Base-by-base conservation (phyloP, 768 basidiomycete genomes). In the Exsudoporus frostii region DNA sequence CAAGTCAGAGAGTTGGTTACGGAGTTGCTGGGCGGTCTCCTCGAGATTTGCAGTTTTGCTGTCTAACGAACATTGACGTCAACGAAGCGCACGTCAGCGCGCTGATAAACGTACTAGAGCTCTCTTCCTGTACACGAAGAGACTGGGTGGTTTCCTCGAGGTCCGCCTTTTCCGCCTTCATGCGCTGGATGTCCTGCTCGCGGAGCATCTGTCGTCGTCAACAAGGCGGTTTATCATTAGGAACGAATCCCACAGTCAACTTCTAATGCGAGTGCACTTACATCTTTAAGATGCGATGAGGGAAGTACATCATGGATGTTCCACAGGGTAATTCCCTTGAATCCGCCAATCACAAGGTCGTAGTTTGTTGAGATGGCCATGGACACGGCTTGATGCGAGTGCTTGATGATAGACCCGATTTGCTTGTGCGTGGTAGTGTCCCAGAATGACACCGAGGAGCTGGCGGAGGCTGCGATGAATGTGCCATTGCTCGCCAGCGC, bases 281-380 rank as follows among this genome's bases (percentile, higher is more conserved):
- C 60, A 27, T 25, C 22, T 14, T 34, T 22, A 14, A 19, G 25
- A 46, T 58, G 57, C 7, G 13, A 20, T 3, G 55, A 32, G 3
- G 51, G 49, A 32, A 61, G 15, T 11, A 51, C 19, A 11, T 50
- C 46, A 1, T 1, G 20, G 3, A 61, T 48, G 29, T 15, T 48
- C 13, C 39, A 27, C 15, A 57, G 11, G n/a, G 43, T 48, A n/a
- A 61, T 51, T 27, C 17, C 42, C 4, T 33, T 11, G 24, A 17
- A 27, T 10, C 49, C 59, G 5, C 20, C 24, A 3, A 47, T 20
- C 15, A 39, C 45, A 6, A 61, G 29, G 25, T 52, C 46, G 5
- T 42, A 51, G 22, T 53, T 45, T 34, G 15, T 17, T 4, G 55
- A 58, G 14, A 57, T 49, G 5, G 46, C 42, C 24, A 58, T 49